phyloP scores from a whole-genome alignment of 768 basidiomycete species.

The Pleurotus ostreatus region DNA sequence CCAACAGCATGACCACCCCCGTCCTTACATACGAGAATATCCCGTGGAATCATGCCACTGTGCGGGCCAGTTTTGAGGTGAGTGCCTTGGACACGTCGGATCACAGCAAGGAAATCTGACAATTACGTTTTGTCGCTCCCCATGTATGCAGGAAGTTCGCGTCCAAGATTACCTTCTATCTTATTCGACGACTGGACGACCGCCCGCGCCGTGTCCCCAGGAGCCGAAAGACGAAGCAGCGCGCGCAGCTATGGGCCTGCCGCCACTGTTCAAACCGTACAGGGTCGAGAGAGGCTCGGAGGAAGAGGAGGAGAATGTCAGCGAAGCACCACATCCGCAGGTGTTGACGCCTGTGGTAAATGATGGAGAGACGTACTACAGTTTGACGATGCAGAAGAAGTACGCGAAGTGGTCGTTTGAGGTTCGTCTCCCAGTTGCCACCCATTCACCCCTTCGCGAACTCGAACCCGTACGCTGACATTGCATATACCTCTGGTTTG shows the following conservation, averaged over 20 bases:
- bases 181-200: conserved; percentile 40
- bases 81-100: not conserved
- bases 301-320: not conserved
- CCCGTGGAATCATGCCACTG: not conserved
- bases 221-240: conserved; percentile 40
- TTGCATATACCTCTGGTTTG: no score
- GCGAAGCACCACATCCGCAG: conserved; percentile 2
- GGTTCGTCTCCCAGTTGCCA: not conserved
- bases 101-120: not conserved
- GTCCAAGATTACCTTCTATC: conserved; percentile 49
- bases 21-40: not conserved
- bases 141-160: conserved; percentile 44
- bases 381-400: not conserved
- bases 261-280: conserved; percentile 47
- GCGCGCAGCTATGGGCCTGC: conserved; percentile 41
- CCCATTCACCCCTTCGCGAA: no score
- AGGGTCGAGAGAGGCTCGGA: conserved; percentile 3
- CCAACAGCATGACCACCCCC: not conserved
- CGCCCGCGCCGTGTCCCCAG: conserved; percentile 46
- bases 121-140: not conserved
- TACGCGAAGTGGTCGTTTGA: conserved; percentile 3
- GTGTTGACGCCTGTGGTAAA: not conserved
- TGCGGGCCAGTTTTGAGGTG: conserved; percentile 2
- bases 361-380: not conserved
- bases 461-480: no score